phyloP scores from a whole-genome alignment of 2,329 filamentous ascomycete genomes.

The Passalora sequoiae region DNA sequence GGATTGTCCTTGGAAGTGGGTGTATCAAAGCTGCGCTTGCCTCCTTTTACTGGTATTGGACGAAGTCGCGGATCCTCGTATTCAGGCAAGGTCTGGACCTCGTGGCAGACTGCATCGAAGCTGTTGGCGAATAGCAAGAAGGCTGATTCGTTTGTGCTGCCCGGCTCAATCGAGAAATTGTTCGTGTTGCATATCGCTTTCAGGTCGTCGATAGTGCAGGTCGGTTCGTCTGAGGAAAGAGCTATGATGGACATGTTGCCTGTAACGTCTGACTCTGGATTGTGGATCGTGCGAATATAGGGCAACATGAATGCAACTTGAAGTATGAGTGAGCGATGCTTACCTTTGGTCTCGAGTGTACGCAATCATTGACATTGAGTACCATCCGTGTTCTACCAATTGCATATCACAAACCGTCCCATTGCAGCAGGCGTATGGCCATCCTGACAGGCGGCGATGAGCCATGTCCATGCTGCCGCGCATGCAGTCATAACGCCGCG shows the following conservation, averaged over 20 bases:
- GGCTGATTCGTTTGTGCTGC: slow-evolving; percentile 21
- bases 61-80: slow-evolving; percentile 35
- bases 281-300: background rate
- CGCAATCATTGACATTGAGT: background rate
- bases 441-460: too few species aligned
- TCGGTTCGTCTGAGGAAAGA: slow-evolving; percentile 26
- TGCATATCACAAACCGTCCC: too few species aligned
- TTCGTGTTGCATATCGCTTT: slow-evolving; percentile 19
- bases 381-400: too few species aligned
- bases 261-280: background rate
- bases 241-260: slow-evolving; percentile 28
- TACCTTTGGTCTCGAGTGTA: too few species aligned
- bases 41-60: slow-evolving; percentile 27
- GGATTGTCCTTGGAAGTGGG: slow-evolving; percentile 35
- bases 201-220: slow-evolving; percentile 25
- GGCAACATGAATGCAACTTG: background rate
- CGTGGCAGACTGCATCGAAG: slow-evolving; percentile 27
- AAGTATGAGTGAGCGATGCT: too few species aligned
- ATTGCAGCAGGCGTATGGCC: too few species aligned
- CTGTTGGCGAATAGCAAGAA: slow-evolving; percentile 28
- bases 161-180: slow-evolving; percentile 23
- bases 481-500: too few species aligned
- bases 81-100: slow-evolving; percentile 33
- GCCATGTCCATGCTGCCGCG: too few species aligned
- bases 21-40: slow-evolving; percentile 23